phyloP scores from a whole-genome alignment of 2,329 filamentous ascomycete species.

The Colletotrichum phormii region DNA sequence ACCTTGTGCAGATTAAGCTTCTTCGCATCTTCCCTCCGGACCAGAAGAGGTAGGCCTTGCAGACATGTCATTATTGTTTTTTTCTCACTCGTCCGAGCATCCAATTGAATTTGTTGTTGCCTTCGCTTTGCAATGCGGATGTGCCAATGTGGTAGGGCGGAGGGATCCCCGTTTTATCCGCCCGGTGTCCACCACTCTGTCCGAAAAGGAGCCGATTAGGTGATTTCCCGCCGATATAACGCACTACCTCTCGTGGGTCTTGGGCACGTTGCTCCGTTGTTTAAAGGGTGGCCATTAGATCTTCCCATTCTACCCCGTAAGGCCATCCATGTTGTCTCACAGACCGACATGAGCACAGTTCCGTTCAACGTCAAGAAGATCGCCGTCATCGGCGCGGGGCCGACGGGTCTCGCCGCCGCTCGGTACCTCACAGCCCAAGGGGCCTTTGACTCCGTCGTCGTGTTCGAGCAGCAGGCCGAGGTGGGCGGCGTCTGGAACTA shows the following conservation, averaged over 20 bases:
- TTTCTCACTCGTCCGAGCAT: not conserved
- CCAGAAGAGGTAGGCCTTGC: constrained; percentile 20
- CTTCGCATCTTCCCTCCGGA: constrained; percentile 8
- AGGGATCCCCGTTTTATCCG: constrained; percentile 8
- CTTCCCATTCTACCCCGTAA: not conserved
- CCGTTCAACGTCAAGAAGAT: constrained; percentile 68
- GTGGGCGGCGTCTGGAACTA: constrained; percentile 92
- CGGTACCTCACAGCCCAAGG: constrained; percentile 82
- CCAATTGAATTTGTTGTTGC: not conserved
- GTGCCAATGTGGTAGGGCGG: not conserved
- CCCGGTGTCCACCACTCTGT: constrained; percentile 22
- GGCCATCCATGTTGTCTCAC: not conserved
- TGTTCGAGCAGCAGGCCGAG: constrained; percentile 84
- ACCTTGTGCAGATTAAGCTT: not conserved
- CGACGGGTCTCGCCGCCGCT: constrained; percentile 80
- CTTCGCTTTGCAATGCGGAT: constrained; percentile 1
- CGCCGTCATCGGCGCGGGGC: constrained; percentile 86
- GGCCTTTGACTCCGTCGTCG: constrained; percentile 74
- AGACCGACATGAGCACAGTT: constrained; percentile 3
- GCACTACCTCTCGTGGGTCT: constrained; percentile 20
- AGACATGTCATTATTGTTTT: not conserved
- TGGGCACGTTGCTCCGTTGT: not conserved
- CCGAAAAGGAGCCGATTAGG: constrained; percentile 31
- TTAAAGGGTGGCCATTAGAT: not conserved
- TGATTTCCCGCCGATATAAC: constrained; percentile 35